phyloP scores from a whole-genome alignment of 257 asterid species.

The Fraxinus anomala region DNA sequence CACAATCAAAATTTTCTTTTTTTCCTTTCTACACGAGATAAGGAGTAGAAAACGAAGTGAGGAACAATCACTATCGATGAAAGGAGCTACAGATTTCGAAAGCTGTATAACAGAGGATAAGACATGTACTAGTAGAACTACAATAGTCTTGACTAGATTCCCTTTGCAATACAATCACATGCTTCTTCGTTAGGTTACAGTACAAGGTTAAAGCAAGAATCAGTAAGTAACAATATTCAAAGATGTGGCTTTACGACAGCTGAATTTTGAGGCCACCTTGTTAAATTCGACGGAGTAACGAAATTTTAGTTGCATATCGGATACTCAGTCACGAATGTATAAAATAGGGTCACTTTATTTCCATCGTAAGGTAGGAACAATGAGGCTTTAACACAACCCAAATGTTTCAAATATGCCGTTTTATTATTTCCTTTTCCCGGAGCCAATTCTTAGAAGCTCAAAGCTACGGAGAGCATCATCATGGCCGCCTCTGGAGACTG shows the following conservation, averaged over 20 bases:
- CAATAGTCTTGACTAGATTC: not conserved
- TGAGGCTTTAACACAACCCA: not conserved
- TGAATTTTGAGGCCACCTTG: not conserved
- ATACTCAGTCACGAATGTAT: not conserved
- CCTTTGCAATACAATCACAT: not conserved
- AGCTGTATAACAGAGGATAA: too few relatives aligned
- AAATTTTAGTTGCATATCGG: not conserved
- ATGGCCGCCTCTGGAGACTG: constrained; percentile 61
- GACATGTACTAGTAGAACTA: too few relatives aligned
- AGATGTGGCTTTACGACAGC: not conserved
- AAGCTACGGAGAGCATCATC: constrained; percentile 86
- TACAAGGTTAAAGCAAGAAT: constrained; percentile 5
- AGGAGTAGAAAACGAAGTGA: too few relatives aligned
- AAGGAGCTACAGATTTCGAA: too few relatives aligned
- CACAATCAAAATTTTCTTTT: too few relatives aligned
- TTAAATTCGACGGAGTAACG: not conserved
- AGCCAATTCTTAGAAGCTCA: constrained; percentile 76
- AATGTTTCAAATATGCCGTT: not conserved
- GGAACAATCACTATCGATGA: too few relatives aligned
- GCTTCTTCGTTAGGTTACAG: not conserved
- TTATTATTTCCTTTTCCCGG: constrained; percentile 65
- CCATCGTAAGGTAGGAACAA: not conserved
- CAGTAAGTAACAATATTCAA: not conserved
- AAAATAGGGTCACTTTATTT: not conserved
- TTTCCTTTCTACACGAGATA: too few relatives aligned